These are phyloP conservation scores for Umbelopsis sp. DNA, from an alignment of 192 early-diverging fungal genomes.

Conservation along the genomic window DNA sequence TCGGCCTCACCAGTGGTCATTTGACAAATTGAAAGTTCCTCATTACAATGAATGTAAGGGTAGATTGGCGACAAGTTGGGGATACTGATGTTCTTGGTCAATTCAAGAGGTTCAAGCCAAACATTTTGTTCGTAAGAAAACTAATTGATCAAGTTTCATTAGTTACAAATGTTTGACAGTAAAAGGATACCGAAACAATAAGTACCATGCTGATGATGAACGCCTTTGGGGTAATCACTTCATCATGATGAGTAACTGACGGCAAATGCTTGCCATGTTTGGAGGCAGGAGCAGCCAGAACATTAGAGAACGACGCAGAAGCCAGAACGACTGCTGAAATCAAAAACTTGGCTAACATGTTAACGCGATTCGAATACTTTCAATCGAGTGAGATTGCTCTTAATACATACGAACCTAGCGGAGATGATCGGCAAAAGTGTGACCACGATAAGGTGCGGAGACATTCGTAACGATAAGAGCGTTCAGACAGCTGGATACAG, in stretches of 20 bases:
- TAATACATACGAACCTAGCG: too few species aligned
- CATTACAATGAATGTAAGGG: conserved; percentile 3
- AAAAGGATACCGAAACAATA: too few species aligned
- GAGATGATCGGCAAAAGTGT: too few species aligned
- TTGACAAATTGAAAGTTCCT: not conserved
- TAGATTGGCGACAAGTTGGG: conserved; percentile 3
- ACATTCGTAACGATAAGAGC: too few species aligned
- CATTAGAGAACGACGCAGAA: conserved; percentile 4
- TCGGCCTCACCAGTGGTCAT: not conserved
- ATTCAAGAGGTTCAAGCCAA: not conserved
- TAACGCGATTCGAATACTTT: too few species aligned
- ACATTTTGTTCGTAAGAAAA: conserved; percentile 5
- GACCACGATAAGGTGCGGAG: too few species aligned
- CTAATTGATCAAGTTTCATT: not conserved
- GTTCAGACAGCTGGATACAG: too few species aligned
- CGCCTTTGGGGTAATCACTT: conserved; percentile 11
- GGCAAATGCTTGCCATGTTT: not conserved
- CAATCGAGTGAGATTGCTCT: too few species aligned
- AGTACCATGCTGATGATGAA: conserved; percentile 13
- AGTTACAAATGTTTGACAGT: too few species aligned
- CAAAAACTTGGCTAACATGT: too few species aligned
- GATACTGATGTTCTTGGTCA: not conserved
- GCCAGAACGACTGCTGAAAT: not conserved
- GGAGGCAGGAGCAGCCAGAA: conserved; percentile 15
- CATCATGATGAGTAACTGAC: not conserved